These are phyloP conservation scores for Antitrichia curtipendula DNA, from an alignment of 225 moss, liverwort and hornwort species.

Conservation along the genomic window DNA sequence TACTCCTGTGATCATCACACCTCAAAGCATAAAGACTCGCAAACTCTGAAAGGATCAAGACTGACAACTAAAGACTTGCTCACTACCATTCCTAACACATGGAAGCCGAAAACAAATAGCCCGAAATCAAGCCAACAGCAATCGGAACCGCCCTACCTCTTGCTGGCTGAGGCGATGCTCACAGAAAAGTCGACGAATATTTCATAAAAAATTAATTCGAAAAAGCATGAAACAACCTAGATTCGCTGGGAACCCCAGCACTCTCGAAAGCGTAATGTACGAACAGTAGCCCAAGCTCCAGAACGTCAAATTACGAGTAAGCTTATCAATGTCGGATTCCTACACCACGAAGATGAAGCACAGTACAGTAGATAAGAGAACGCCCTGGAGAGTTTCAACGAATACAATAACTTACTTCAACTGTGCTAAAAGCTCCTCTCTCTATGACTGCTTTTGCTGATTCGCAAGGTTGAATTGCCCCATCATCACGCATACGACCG, in stretches of 20 bases:
- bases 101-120: not conserved
- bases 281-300: not conserved
- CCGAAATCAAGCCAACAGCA: not conserved
- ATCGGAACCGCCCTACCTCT: not conserved
- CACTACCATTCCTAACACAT: not conserved
- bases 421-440: not conserved
- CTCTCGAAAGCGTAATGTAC: not conserved
- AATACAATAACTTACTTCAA: not conserved
- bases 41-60: not conserved
- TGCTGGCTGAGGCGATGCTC: not conserved
- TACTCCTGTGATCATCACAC: not conserved
- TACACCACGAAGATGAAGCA: not conserved
- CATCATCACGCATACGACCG: not conserved
- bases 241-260: not conserved
- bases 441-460: not conserved
- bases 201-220: not conserved
- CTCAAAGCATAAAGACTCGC: not conserved
- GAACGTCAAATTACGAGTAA: not conserved
- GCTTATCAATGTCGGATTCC: not conserved
- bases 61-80: not conserved
- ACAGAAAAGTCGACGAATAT: not conserved
- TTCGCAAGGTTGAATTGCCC: not conserved
- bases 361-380: not conserved
- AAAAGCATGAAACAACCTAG: not conserved
- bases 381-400: not conserved